Evolutionary conservation across 805 yeast genomes (phyloP), one percentile per base, ranked within the genome.

Genomic region (Scheffersomyces spartinae): DNA sequence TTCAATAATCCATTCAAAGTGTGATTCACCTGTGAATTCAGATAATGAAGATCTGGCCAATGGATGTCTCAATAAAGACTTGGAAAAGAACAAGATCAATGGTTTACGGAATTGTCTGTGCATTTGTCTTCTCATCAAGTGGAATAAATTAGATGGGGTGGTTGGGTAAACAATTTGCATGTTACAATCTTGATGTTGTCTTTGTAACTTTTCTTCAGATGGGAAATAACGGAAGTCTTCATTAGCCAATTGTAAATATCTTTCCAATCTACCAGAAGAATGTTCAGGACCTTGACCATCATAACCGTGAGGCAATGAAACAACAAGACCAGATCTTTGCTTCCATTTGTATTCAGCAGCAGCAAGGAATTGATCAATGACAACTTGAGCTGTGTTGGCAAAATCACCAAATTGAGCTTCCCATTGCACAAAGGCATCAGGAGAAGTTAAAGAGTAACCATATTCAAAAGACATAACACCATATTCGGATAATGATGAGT

Each of bases 221-320:
- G 99, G 99, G 94, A 83, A 91, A 45, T 49, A 61, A 61, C 97
- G 80, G 46, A 83, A 84, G 56, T 91, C 98, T 64, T 91, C 99
- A 53, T 86, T 86, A 49, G 95, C 79, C 50, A 91, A 61, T 65
- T 83, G 95, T 58, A 91, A 69, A 64, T 85, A 91, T 67, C 99
- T 78, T 67, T 91, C 99, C 28, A 91, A 60, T 71, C 97, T 79
- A 47, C 94, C 97, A 30, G 95, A 82, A 15, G 98, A 91, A 63
- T 91, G 99, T 67, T 91, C 99, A 39, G 99, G 97, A 47, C 99
- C 99, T 67, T 91, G 98, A 40, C 99, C 99, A 55, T 91, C 99
- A 56, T 86, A 91, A 64, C 99, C 99, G 55, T 91, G 99, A 31
- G 99, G 99, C 59, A 91, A 70, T 3, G 96, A 83, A 42, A 91